Percentiles rank a stretch among this genome's conserved stretches.
These are phyloP conservation scores for Ceratocystis eucalypticola DNA, from an alignment of 2,329 filamentous ascomycete genomes.

Conservation along the genomic window DNA sequence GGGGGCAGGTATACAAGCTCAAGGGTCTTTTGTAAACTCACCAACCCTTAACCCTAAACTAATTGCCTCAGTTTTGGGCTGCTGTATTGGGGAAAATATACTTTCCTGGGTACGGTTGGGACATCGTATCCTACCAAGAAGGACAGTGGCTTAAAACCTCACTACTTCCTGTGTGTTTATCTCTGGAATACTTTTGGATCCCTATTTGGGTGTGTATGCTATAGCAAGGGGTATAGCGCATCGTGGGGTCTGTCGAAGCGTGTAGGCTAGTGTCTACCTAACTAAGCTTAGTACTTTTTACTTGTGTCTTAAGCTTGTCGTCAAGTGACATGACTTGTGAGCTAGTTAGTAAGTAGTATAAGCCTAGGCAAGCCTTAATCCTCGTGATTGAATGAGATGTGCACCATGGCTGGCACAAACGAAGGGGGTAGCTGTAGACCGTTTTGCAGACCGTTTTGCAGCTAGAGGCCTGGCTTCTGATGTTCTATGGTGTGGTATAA, in stretches of 20 bases:
- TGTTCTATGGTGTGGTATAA: background rate
- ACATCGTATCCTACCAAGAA: too few relatives aligned
- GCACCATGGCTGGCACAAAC: background rate
- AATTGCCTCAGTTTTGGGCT: too few relatives aligned
- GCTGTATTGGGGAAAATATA: too few relatives aligned
- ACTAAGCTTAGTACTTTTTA: background rate
- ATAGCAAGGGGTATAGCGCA: background rate
- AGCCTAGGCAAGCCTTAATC: background rate
- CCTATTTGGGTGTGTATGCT: background rate
- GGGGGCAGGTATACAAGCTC: background rate
- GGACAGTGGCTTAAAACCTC: too few relatives aligned
- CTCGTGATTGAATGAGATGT: background rate
- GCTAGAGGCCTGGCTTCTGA: background rate
- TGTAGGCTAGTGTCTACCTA: background rate
- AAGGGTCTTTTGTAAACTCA: background rate
- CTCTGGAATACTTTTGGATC: background rate
- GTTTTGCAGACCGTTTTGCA: background rate
- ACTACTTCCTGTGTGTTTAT: background rate
- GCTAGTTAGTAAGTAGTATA: background rate
- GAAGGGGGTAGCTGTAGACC: background rate
- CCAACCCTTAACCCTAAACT: background rate
- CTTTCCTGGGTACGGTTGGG: too few relatives aligned
- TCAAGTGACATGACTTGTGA: background rate
- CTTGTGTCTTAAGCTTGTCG: background rate
- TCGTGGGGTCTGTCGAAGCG: background rate